A percentile compares a stretch with the other conserved stretches of the same genome.
These are phyloP conservation scores for Puccinellia tenuiflora DNA, from an alignment of 176 grass and related monocot species.

Conservation along the genomic window DNA sequence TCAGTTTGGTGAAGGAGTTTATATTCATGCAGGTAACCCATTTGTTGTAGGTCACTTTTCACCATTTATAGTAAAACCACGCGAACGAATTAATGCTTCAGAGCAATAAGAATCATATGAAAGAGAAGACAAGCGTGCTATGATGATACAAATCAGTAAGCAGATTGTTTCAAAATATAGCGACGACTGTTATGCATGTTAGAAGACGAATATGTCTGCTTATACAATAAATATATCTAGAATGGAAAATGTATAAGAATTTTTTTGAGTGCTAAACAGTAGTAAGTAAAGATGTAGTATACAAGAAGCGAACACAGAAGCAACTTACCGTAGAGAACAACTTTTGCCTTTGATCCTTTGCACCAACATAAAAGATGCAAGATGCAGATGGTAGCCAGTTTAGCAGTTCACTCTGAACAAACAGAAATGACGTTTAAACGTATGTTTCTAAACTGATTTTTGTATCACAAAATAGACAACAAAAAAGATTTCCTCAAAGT, in stretches of 20 bases:
- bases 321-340: constrained; percentile 85
- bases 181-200: neutral
- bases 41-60: neutral
- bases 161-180: constrained; percentile 9
- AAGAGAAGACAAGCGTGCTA: neutral
- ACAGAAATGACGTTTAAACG: constrained; percentile 26
- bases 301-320: neutral
- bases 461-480: neutral
- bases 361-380: constrained; percentile 99
- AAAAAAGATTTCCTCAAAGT: constrained; percentile 7
- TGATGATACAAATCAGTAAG: neutral
- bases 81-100: too few relatives aligned
- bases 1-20: neutral
- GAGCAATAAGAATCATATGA: neutral
- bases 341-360: constrained; percentile 85
- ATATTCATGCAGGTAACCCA: neutral
- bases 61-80: too few relatives aligned
- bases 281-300: neutral
- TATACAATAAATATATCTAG: neutral
- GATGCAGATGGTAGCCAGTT: constrained; percentile 93
- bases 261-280: neutral
- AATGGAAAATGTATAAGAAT: neutral
- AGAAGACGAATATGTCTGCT: neutral
- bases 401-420: constrained; percentile 84
- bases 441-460: constrained; percentile 18